These are phyloP conservation scores for Phytophthora cactorum DNA, from an alignment of 352 stramenopile genomes.

Conservation along the genomic window DNA sequence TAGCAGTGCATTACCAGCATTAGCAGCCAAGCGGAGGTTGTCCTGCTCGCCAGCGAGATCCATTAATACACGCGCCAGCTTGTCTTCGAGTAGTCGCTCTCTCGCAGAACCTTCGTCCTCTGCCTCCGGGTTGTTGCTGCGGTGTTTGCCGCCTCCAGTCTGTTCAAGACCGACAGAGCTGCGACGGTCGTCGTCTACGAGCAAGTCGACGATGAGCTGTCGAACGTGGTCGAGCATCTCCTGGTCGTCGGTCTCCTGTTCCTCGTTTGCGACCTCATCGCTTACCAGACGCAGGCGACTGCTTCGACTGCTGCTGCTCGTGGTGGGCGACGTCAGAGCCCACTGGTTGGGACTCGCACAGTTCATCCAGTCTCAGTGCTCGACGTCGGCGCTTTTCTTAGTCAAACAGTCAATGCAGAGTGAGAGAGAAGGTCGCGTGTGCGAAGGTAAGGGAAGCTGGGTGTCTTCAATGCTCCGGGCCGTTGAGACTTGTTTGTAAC, in stretches of 20 bases:
- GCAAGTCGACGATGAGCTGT: constrained; percentile 39
- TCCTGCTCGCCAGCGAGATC: constrained; percentile 53
- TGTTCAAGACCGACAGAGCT: neutral
- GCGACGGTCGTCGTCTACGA: constrained; percentile 30
- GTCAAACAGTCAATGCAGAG: constrained; percentile 8
- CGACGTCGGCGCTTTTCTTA: constrained; percentile 11
- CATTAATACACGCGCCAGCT: constrained; percentile 45
- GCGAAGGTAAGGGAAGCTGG: neutral
- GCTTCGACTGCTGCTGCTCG: constrained; percentile 22
- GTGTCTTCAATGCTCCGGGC: constrained; percentile 21
- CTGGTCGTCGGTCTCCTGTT: constrained; percentile 5
- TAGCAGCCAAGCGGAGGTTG: constrained; percentile 55
- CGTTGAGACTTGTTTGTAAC: constrained; percentile 16
- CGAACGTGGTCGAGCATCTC: constrained; percentile 40
- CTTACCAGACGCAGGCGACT: constrained; percentile 11
- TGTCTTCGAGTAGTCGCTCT: constrained; percentile 43
- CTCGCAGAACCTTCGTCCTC: constrained; percentile 18
- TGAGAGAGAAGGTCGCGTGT: constrained; percentile 1
- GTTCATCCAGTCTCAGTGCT: constrained; percentile 17
- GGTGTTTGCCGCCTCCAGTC: constrained; percentile 5
- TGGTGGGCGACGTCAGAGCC: constrained; percentile 15
- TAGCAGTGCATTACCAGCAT: constrained; percentile 55
- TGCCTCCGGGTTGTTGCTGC: constrained; percentile 30
- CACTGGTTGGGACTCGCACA: constrained; percentile 33
- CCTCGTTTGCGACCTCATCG: constrained; percentile 8